These are phyloP conservation scores for Dillenia suffruticosa DNA, from an alignment of 164 flowering plant species.

Conservation along the genomic window DNA sequence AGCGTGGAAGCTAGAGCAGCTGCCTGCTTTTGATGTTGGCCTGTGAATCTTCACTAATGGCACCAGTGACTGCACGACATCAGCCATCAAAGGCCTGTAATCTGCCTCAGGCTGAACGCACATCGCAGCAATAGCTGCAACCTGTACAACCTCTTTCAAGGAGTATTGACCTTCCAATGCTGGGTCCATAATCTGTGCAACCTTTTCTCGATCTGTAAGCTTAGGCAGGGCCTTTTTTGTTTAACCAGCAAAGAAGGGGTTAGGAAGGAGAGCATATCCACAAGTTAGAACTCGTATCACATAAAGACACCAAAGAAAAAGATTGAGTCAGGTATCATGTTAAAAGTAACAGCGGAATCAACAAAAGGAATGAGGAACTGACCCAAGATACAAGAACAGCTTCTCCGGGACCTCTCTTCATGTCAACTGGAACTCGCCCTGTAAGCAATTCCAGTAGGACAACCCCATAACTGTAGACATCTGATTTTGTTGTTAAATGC, in stretches of 20 bases:
- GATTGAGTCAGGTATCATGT: neutral
- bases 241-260: neutral
- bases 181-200: slow-evolving; percentile 87
- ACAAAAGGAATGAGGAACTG: slow-evolving; percentile 12
- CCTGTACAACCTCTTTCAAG: slow-evolving; percentile 88
- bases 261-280: neutral
- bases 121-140: slow-evolving; percentile 99
- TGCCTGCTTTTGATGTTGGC: slow-evolving; percentile 41
- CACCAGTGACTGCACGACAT: slow-evolving; percentile 88
- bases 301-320: neutral
- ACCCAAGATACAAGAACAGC: slow-evolving; percentile 95
- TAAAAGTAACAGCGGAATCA: slow-evolving; percentile 4
- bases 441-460: slow-evolving; percentile 95
- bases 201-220: slow-evolving; percentile 84
- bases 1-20: slow-evolving; percentile 42
- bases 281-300: neutral
- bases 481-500: slow-evolving; percentile 94
- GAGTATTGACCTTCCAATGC: slow-evolving; percentile 84
- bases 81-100: slow-evolving; percentile 95
- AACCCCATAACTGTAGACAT: slow-evolving; percentile 97
- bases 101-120: slow-evolving; percentile 95
- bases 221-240: slow-evolving; percentile 66
- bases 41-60: slow-evolving; percentile 68
- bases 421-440: slow-evolving; percentile 91
- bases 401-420: slow-evolving; percentile 82